Evolutionary conservation across 768 basidiomycete species (phyloP).

Genomic region (Leccinum sublutescens): DNA sequence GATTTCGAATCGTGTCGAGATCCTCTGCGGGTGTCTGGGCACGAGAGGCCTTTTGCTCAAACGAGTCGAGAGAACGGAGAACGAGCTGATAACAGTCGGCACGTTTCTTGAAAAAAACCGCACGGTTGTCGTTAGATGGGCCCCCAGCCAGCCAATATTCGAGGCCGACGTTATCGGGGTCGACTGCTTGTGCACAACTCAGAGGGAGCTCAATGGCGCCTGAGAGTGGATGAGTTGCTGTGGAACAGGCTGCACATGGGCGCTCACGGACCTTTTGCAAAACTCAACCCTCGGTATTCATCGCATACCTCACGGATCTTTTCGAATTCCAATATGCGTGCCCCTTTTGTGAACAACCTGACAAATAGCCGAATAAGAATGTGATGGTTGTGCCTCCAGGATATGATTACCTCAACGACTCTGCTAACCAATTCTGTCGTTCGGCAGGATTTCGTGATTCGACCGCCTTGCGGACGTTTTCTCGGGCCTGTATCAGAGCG

Average conservation of each 20-base stretch:
- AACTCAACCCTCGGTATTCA: slow-evolving; percentile 86
- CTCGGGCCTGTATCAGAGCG: slow-evolving; percentile 65
- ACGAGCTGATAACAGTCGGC: slow-evolving; percentile 79
- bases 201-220: slow-evolving; percentile 86
- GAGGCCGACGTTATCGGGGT: slow-evolving; percentile 70
- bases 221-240: slow-evolving; percentile 27
- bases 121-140: slow-evolving; percentile 58
- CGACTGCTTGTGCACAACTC: slow-evolving; percentile 74
- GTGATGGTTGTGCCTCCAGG: not conserved
- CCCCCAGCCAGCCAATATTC: slow-evolving; percentile 74
- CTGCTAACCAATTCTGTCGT: slow-evolving; percentile 74
- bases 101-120: slow-evolving; percentile 57
- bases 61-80: slow-evolving; percentile 75
- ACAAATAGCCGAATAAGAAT: slow-evolving; percentile 9
- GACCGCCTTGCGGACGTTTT: slow-evolving; percentile 87
- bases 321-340: slow-evolving; percentile 78
- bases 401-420: slow-evolving; percentile 72
- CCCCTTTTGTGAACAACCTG: slow-evolving; percentile 87
- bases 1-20: slow-evolving; percentile 70
- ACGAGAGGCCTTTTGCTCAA: slow-evolving; percentile 61
- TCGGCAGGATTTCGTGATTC: slow-evolving; percentile 75
- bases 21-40: slow-evolving; percentile 42
- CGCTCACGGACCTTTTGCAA: slow-evolving; percentile 64
- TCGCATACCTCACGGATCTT: slow-evolving; percentile 82
- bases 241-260: not conserved